Percentiles rank a stretch among this genome's conserved stretches.
These are phyloP conservation scores for Candida xyloterini DNA, from an alignment of 805 yeast genomes.

Conservation along the genomic window DNA sequence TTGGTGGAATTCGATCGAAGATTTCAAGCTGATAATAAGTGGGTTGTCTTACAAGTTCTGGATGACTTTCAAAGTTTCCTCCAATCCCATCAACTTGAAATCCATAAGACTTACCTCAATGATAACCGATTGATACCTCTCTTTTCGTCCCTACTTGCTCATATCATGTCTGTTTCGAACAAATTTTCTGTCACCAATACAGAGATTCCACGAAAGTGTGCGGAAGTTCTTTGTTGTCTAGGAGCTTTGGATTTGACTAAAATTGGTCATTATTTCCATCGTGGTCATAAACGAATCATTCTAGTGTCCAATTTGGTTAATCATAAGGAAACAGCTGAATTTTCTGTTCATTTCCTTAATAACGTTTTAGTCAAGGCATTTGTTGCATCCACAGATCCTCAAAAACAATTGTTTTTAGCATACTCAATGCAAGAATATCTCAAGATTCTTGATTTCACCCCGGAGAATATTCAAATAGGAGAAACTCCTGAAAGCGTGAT, in stretches of 20 bases:
- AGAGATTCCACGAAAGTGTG: constrained; percentile 55
- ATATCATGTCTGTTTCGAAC: constrained; percentile 54
- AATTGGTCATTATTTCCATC: constrained; percentile 36
- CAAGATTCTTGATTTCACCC: constrained; percentile 48
- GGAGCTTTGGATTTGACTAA: constrained; percentile 73
- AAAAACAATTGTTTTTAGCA: constrained; percentile 77
- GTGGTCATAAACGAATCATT: constrained; percentile 42
- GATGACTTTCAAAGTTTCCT: constrained; percentile 58
- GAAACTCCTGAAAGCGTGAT: constrained; percentile 36
- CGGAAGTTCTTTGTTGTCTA: constrained; percentile 67
- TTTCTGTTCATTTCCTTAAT: constrained; percentile 64
- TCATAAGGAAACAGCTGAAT: constrained; percentile 57
- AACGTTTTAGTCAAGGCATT: constrained; percentile 75
- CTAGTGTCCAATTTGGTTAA: constrained; percentile 63
- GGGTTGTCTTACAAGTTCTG: constrained; percentile 71
- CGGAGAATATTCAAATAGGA: constrained; percentile 17
- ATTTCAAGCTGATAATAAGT: constrained; percentile 58
- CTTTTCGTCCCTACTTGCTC: constrained; percentile 46
- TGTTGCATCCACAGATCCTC: constrained; percentile 88
- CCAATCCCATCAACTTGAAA: constrained; percentile 45
- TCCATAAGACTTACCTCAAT: constrained; percentile 43
- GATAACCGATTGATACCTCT: constrained; percentile 31
- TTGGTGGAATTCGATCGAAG: constrained; percentile 54
- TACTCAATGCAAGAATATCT: constrained; percentile 86
- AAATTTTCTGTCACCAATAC: constrained; percentile 48